Conservation (phyloP, 1,284 basidiomycete genomes). For the Papiliotrema terrestris region DNA sequence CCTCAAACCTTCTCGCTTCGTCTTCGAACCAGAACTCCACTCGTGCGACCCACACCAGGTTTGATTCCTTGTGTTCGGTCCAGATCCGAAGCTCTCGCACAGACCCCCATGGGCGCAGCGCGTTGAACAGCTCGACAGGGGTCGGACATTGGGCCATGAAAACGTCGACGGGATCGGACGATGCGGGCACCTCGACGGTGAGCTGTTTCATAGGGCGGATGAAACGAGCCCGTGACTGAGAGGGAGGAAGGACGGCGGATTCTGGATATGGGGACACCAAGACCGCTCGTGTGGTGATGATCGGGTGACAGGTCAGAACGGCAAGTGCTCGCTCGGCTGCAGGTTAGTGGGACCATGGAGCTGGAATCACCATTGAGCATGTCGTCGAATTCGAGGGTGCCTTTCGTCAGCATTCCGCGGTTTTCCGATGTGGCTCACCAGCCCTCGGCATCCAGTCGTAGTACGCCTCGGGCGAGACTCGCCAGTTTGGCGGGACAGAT, state of each 20-base stretch:
- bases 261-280: conserved; percentile 65
- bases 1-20: conserved; percentile 71
- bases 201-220: conserved; percentile 25
- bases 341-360: neutral
- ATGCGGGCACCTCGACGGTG: conserved; percentile 51
- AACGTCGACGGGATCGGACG: conserved; percentile 58
- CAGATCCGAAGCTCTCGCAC: conserved; percentile 30
- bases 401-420: neutral
- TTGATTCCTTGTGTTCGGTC: conserved; percentile 6
- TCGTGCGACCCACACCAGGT: conserved; percentile 63
- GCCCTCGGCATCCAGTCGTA: conserved; percentile 44
- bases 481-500: conserved; percentile 15
- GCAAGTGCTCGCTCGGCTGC: conserved; percentile 71
- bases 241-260: conserved; percentile 59
- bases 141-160: conserved; percentile 67
- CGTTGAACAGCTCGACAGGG: conserved; percentile 62
- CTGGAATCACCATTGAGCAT: conserved; percentile 15
- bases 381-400: conserved; percentile 21
- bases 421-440: neutral
- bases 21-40: conserved; percentile 87
- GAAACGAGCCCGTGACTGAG: conserved; percentile 14
- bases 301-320: conserved; percentile 68
- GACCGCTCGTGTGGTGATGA: conserved; percentile 59
- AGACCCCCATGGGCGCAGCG: conserved; percentile 61
- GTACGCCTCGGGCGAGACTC: conserved; percentile 30